Percentiles rank a stretch among this genome's conserved stretches.
phyloP scores from a whole-genome alignment of 768 basidiomycete genomes.

The Naematelia aurantialba region DNA sequence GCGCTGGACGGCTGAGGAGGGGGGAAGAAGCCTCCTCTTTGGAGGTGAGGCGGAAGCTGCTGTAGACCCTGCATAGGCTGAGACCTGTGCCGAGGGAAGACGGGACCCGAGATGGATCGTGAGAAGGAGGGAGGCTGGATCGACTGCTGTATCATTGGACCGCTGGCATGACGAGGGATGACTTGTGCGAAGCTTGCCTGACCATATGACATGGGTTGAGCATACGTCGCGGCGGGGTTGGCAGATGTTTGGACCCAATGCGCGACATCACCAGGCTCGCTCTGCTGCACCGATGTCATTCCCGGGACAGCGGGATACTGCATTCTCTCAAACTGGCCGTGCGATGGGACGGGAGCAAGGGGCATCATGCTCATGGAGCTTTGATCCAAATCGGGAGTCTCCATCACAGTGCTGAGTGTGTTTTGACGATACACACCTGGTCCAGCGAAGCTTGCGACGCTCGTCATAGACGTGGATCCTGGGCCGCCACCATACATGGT shows the following conservation, averaged over 20 bases:
- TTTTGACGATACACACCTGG: slow-evolving; percentile 15
- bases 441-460: slow-evolving; percentile 18
- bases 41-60: neutral
- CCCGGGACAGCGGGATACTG: slow-evolving; percentile 11
- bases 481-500: slow-evolving; percentile 13
- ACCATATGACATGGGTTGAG: neutral
- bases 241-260: neutral
- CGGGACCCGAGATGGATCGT: neutral
- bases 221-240: neutral
- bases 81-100: neutral
- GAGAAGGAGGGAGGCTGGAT: neutral
- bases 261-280: neutral
- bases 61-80: neutral
- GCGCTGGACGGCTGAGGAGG: neutral
- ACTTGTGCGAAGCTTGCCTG: neutral
- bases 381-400: slow-evolving; percentile 21
- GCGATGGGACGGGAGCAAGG: slow-evolving; percentile 3
- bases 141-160: neutral
- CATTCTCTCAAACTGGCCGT: slow-evolving; percentile 1
- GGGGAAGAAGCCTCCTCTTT: neutral
- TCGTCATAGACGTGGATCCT: slow-evolving; percentile 21
- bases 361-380: slow-evolving; percentile 17
- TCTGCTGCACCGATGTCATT: neutral
- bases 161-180: neutral
- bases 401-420: slow-evolving; percentile 21